Base-by-base conservation (phyloP, 2,329 filamentous ascomycete species). In the Colletotrichum tamarilloi region DNA sequence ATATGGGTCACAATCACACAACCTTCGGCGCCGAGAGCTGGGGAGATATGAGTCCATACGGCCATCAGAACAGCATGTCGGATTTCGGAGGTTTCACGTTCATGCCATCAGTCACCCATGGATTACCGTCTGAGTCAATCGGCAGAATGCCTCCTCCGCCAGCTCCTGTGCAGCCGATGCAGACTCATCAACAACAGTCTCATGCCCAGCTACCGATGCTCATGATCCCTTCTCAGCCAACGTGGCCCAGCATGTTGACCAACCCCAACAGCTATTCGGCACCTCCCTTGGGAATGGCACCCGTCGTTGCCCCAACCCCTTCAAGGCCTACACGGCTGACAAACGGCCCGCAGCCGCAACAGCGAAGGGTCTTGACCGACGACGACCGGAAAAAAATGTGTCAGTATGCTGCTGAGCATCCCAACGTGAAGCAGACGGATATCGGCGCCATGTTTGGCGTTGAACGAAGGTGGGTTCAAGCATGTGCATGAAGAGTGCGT, bases 391-490 rank as follows among this genome's bases (percentile, higher is more conserved):
- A 95, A 76, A 90, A 91, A 57, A 99, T 99, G 95, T 99, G 97
- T 82, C 90, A 95, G 80, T 98, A 96, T 82, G 94, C 96, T 78
- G 93, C 97, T 80, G 93, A 97, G 75, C 92, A 98, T 80, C 97
- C 96, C 26, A 92, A 91, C 62, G 92, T 95, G 58, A 98, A 98
- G 84, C 97, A 99, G 85, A 97, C 95, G 22, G 96, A 98, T 80
- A 99, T 99, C 84, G 97, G 97, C 84, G 93, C 92, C 72, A 92
- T 95, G 81, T 99, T 99, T 84, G 96, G 95, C 46, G 97, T 99
- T 65, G 97, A 99, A 85, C 88, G 97, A 92, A 98, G 97, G 97
- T 98, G 92, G 82, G 85, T 68, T 75, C 75, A 24, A 53, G 38
- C n/a, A 46, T 32, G n/a, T 14, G n/a, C 56, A 30, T 56, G 24